Evolutionary conservation across 2,329 filamentous ascomycete species (phyloP).

Genomic region (Alternaria incomplexa): DNA sequence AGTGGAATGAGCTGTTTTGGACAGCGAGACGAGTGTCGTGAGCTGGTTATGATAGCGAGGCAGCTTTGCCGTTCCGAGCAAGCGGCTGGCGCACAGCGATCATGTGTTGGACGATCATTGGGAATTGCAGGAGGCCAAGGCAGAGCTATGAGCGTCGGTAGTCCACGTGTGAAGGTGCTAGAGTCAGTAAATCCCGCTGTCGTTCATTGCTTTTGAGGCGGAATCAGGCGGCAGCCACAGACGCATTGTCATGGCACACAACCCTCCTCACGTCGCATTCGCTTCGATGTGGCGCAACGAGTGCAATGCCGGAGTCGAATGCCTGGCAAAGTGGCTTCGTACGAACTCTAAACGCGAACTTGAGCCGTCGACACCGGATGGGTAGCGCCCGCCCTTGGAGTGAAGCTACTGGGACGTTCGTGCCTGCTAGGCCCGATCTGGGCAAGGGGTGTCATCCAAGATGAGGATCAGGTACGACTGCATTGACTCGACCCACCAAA

Average conservation of each 20-base stretch:
- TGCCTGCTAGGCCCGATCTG: slow-evolving; percentile 17
- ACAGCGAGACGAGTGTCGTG: slow-evolving; percentile 2
- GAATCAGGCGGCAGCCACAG: not conserved
- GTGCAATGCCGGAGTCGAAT: slow-evolving; percentile 1
- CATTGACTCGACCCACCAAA: slow-evolving; percentile 28
- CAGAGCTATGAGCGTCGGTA: not conserved
- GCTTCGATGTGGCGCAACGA: slow-evolving; percentile 4
- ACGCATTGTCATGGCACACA: not conserved
- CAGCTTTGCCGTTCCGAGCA: slow-evolving; percentile 9
- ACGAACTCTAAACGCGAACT: slow-evolving; percentile 14
- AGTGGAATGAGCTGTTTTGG: slow-evolving; percentile 7
- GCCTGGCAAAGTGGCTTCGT: slow-evolving; percentile 12
- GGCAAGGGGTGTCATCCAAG: slow-evolving; percentile 15
- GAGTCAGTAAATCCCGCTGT: not conserved
- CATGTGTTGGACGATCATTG: slow-evolving; percentile 14
- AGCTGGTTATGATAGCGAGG: slow-evolving; percentile 11
- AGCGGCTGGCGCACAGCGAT: slow-evolving; percentile 3
- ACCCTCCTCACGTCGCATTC: not conserved
- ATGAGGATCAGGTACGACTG: slow-evolving; percentile 30
- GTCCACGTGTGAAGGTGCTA: slow-evolving; percentile 1
- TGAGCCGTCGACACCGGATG: slow-evolving; percentile 16
- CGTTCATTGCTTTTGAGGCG: slow-evolving; percentile 1
- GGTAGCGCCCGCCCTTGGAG: slow-evolving; percentile 24
- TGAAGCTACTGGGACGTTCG: slow-evolving; percentile 23
- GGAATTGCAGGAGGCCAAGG: not conserved